phyloP scores from a whole-genome alignment of 805 yeast species.

The Candida endomychidarum region DNA sequence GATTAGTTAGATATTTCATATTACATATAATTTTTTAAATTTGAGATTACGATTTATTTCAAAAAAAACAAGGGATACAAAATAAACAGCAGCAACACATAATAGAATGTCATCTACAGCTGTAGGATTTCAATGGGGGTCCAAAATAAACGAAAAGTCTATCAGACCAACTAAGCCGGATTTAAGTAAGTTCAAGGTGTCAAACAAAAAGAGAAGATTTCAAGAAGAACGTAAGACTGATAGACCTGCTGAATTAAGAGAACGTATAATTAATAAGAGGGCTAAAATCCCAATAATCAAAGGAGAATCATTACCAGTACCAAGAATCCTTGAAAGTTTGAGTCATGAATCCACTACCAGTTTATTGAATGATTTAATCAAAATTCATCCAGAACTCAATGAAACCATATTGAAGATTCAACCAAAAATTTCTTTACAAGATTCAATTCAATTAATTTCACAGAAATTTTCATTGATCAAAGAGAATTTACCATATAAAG shows the following conservation, averaged over 20 bases:
- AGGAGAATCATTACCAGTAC: conserved; percentile 63
- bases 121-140: conserved; percentile 34
- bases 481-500: conserved; percentile 67
- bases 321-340: conserved; percentile 66
- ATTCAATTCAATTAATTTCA: conserved; percentile 51
- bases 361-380: conserved; percentile 53
- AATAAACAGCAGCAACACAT: background rate
- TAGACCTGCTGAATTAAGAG: conserved; percentile 2
- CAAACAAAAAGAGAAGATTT: conserved; percentile 15
- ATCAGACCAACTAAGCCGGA: conserved; percentile 5
- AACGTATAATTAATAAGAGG: conserved; percentile 23
- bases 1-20: too few species aligned
- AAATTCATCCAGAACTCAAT: conserved; percentile 61
- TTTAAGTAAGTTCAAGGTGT: background rate
- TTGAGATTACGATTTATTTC: too few species aligned
- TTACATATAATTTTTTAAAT: too few species aligned
- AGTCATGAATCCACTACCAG: conserved; percentile 55
- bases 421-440: conserved; percentile 57
- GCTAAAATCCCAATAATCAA: conserved; percentile 44
- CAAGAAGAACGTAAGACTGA: conserved; percentile 15
- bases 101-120: conserved; percentile 18
- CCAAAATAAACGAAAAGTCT: conserved; percentile 14
- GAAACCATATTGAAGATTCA: conserved; percentile 50
- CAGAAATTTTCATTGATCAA: conserved; percentile 46
- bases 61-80: too few species aligned